These are phyloP conservation scores for Phytopythium sindhum DNA, from an alignment of 352 stramenopile species.

Conservation along the genomic window DNA sequence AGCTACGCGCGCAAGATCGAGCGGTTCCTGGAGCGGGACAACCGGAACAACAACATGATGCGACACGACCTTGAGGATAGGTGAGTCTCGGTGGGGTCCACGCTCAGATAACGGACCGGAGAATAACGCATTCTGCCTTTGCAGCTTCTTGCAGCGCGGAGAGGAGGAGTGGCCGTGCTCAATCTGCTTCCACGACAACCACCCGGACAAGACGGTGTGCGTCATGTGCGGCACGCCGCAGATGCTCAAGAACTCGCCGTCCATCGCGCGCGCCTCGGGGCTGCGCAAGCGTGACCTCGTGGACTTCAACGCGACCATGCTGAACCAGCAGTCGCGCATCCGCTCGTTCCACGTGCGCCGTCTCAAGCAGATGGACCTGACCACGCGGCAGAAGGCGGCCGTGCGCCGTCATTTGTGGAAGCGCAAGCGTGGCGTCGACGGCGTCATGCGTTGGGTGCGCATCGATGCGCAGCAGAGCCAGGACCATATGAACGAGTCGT, in stretches of 20 bases:
- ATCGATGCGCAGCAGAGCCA: conserved; percentile 54
- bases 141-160: conserved; percentile 67
- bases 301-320: conserved; percentile 61
- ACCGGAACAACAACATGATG: conserved; percentile 90
- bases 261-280: conserved; percentile 62
- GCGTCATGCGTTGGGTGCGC: conserved; percentile 74
- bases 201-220: conserved; percentile 73
- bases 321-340: conserved; percentile 80
- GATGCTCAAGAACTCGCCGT: conserved; percentile 55
- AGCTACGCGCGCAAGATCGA: conserved; percentile 87
- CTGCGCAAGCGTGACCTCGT: conserved; percentile 63
- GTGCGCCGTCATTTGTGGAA: conserved; percentile 77
- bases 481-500: conserved; percentile 31
- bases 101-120: not conserved
- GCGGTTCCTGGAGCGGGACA: conserved; percentile 76
- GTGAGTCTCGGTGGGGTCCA: conserved; percentile 6
- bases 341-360: conserved; percentile 81
- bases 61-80: conserved; percentile 80
- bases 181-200: conserved; percentile 88
- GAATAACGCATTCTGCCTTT: conserved; percentile 7
- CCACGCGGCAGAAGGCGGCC: conserved; percentile 70
- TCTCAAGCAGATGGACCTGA: conserved; percentile 86
- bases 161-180: conserved; percentile 84
- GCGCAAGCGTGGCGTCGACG: conserved; percentile 66
- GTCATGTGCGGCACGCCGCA: conserved; percentile 84